These are phyloP conservation scores for Davidsoniella virescens DNA, from an alignment of 2,329 filamentous ascomycete species.

Conservation along the genomic window DNA sequence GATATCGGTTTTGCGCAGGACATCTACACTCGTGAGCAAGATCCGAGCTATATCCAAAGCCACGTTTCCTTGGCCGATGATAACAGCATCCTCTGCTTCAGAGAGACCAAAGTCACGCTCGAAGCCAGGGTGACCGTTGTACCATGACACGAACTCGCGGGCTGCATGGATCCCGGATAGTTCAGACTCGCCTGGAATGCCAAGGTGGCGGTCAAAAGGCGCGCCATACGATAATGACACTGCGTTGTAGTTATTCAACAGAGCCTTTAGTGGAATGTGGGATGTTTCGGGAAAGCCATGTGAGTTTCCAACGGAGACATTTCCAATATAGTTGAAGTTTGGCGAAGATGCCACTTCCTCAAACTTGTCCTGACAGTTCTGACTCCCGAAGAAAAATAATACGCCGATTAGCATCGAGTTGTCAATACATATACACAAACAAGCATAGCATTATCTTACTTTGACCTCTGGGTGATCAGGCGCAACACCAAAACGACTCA, in stretches of 20 bases:
- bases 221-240: constrained; percentile 89
- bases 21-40: constrained; percentile 58
- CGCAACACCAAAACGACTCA: constrained; percentile 90
- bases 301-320: constrained; percentile 56
- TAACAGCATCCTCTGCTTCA: constrained; percentile 58
- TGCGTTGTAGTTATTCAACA: constrained; percentile 77
- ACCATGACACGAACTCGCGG: constrained; percentile 92
- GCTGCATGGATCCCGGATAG: constrained; percentile 70
- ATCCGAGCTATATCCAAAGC: constrained; percentile 87
- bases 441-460: constrained; percentile 31
- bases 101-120: constrained; percentile 53
- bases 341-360: constrained; percentile 69
- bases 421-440: background rate
- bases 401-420: background rate
- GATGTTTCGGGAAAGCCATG: constrained; percentile 18
- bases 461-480: constrained; percentile 98
- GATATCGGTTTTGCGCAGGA: constrained; percentile 71
- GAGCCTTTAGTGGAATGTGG: constrained; percentile 30
- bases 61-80: constrained; percentile 93
- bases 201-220: constrained; percentile 62
- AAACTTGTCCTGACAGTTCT: constrained; percentile 95
- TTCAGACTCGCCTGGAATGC: constrained; percentile 60
- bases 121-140: constrained; percentile 81
- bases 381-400: constrained; percentile 1
- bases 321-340: constrained; percentile 81